These are phyloP conservation scores for Eremothecium sinecaudum DNA, from an alignment of 1,139 yeast genomes.

Conservation along the genomic window DNA sequence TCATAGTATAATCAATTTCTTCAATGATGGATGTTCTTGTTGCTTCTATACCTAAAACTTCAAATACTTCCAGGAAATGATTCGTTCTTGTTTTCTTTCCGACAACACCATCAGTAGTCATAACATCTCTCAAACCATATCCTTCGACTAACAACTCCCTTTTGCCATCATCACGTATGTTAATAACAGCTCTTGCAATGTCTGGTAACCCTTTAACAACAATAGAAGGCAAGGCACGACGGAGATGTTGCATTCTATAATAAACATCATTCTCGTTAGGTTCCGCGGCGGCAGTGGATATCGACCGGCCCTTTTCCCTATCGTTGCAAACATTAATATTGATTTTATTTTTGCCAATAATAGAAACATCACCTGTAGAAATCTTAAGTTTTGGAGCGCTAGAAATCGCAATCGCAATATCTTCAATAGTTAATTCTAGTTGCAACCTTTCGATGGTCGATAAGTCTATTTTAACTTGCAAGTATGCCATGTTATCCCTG, in stretches of 20 bases:
- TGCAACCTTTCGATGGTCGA: constrained; percentile 82
- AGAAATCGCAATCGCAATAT: constrained; percentile 74
- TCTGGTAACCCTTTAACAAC: constrained; percentile 90
- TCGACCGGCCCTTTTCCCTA: constrained; percentile 35
- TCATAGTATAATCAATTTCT: constrained; percentile 96
- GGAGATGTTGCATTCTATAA: constrained; percentile 81
- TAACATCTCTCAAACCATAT: constrained; percentile 88
- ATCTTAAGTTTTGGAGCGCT: constrained; percentile 87
- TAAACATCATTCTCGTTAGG: constrained; percentile 57
- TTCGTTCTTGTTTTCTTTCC: constrained; percentile 84
- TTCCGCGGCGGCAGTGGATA: constrained; percentile 36
- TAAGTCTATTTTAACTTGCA: constrained; percentile 75
- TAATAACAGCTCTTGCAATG: constrained; percentile 91
- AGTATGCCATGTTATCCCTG: constrained; percentile 64
- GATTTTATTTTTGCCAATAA: constrained; percentile 58
- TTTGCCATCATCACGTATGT: constrained; percentile 71
- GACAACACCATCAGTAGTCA: constrained; percentile 95
- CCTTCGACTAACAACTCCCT: constrained; percentile 95
- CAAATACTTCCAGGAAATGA: constrained; percentile 82
- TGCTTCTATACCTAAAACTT: constrained; percentile 94
- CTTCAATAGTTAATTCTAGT: constrained; percentile 75
- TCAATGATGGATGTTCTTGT: constrained; percentile 87
- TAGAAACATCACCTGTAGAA: constrained; percentile 58
- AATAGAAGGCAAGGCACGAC: constrained; percentile 74
- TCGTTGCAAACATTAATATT: constrained; percentile 67